phyloP scores from a whole-genome alignment of 2,329 filamentous ascomycete genomes.

The Penicillium sp. region DNA sequence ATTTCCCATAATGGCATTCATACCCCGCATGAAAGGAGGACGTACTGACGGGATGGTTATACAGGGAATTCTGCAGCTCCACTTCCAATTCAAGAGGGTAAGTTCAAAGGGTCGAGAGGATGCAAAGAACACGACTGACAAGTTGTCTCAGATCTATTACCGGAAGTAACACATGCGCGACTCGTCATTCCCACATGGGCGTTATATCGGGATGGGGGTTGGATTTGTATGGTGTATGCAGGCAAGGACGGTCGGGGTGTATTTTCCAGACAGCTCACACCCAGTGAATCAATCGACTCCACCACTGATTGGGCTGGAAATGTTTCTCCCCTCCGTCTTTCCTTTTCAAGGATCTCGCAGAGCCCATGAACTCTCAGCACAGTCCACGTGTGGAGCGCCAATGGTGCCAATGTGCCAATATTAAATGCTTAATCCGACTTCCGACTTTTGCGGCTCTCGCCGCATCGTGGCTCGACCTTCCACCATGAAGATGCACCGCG shows the following conservation, averaged over 20 bases:
- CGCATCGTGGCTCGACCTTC: neutral
- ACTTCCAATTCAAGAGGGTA: slow-evolving; percentile 99
- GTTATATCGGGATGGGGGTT: slow-evolving; percentile 13
- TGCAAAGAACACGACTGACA: slow-evolving; percentile 11
- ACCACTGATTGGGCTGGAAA: slow-evolving; percentile 32
- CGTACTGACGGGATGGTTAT: slow-evolving; percentile 10
- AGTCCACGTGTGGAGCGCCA: slow-evolving; percentile 22
- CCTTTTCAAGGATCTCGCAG: slow-evolving; percentile 5
- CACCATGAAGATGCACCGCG: neutral
- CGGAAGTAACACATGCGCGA: slow-evolving; percentile 41
- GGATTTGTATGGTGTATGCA: slow-evolving; percentile 14
- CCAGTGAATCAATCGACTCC: slow-evolving; percentile 12
- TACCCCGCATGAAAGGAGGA: neutral
- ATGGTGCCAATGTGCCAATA: neutral
- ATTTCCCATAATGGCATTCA: slow-evolving; percentile 35
- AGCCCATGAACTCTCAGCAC: slow-evolving; percentile 10
- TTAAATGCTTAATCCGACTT: slow-evolving; percentile 29
- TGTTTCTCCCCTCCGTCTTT: slow-evolving; percentile 15
- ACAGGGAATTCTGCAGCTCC: slow-evolving; percentile 88
- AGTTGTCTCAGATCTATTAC: slow-evolving; percentile 45
- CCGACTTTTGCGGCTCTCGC: neutral
- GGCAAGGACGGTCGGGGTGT: slow-evolving; percentile 15
- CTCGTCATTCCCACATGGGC: slow-evolving; percentile 18
- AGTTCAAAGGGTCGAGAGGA: slow-evolving; percentile 16
- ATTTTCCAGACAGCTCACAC: slow-evolving; percentile 16